Evolutionary conservation across 1,139 yeast genomes (phyloP).

Genomic region (Diutina sp.): DNA sequence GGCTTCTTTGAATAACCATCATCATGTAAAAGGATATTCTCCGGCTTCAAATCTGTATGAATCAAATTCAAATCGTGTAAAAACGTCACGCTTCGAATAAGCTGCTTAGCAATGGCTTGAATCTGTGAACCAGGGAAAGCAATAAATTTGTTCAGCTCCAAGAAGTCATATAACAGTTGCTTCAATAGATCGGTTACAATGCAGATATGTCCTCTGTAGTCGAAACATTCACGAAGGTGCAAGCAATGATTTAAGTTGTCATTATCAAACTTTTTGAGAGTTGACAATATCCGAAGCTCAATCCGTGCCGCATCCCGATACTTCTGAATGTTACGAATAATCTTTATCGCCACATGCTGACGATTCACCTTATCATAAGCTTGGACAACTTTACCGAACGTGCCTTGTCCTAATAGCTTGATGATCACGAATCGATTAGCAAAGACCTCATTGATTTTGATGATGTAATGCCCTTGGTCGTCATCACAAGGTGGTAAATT

Average conservation of each 20-base stretch:
- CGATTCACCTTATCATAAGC: slow-evolving; percentile 47
- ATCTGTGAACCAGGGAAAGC: slow-evolving; percentile 78
- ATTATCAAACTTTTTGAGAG: slow-evolving; percentile 65
- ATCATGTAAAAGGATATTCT: slow-evolving; percentile 70
- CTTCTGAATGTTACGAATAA: slow-evolving; percentile 69
- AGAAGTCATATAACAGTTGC: slow-evolving; percentile 78
- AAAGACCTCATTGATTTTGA: slow-evolving; percentile 44
- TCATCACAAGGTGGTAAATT: slow-evolving; percentile 47
- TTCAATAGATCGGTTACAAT: slow-evolving; percentile 81
- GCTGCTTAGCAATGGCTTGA: slow-evolving; percentile 78
- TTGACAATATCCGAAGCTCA: slow-evolving; percentile 67
- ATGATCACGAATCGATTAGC: slow-evolving; percentile 57
- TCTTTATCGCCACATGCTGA: slow-evolving; percentile 77
- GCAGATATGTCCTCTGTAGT: slow-evolving; percentile 88
- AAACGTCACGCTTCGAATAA: slow-evolving; percentile 76
- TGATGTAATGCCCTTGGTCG: slow-evolving; percentile 75
- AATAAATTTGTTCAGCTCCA: slow-evolving; percentile 61
- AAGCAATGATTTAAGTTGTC: slow-evolving; percentile 59
- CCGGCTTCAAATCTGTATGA: slow-evolving; percentile 94
- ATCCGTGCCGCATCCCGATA: slow-evolving; percentile 80
- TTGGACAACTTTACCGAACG: slow-evolving; percentile 89
- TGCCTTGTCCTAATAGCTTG: slow-evolving; percentile 84
- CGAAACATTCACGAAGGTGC: slow-evolving; percentile 82
- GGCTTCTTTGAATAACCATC: slow-evolving; percentile 29
- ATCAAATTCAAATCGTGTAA: slow-evolving; percentile 81